Evolutionary conservation across 208 protist species (phyloP).

Genomic region (Leishmania guyanensis): DNA sequence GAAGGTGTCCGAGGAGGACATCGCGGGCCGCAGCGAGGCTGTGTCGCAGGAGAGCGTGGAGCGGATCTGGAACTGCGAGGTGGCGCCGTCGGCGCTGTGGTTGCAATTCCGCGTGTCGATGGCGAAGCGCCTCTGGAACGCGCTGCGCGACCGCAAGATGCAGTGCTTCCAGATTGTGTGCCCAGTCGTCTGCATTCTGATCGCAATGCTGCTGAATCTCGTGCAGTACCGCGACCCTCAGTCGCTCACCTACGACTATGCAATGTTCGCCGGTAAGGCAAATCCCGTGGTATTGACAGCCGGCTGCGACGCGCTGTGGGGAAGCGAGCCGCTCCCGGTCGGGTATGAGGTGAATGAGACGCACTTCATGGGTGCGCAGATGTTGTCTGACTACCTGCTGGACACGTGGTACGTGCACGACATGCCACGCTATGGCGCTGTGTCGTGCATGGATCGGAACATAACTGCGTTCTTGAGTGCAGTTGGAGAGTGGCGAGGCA

Average conservation of each 20-base stretch:
- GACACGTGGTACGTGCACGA: constrained; percentile 39
- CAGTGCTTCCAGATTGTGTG: constrained; percentile 79
- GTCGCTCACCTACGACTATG: constrained; percentile 21
- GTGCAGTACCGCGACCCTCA: constrained; percentile 34
- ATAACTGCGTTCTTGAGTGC: constrained; percentile 24
- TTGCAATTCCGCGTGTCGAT: constrained; percentile 60
- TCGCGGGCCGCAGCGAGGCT: constrained; percentile 67
- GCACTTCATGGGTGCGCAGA: not conserved
- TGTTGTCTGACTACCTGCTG: constrained; percentile 54
- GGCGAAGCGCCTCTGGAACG: constrained; percentile 55
- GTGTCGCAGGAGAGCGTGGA: not conserved
- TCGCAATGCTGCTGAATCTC: constrained; percentile 70
- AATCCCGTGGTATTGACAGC: constrained; percentile 34
- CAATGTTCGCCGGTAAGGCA: constrained; percentile 36
- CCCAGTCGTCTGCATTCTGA: constrained; percentile 61
- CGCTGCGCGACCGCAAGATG: constrained; percentile 62
- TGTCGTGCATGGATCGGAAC: constrained; percentile 26
- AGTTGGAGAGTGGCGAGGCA: no score
- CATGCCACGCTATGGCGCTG: constrained; percentile 7
- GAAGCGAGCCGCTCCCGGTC: not conserved
- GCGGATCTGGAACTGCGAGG: constrained; percentile 1
- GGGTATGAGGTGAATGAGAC: constrained; percentile 13
- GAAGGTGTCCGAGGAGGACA: constrained; percentile 19
- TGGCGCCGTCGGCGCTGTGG: constrained; percentile 23
- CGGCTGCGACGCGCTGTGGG: constrained; percentile 23